Evolutionary conservation across 2,329 filamentous ascomycete species (phyloP), one percentile per base, ranked within the genome.

Genomic region (Fusarium udum): DNA sequence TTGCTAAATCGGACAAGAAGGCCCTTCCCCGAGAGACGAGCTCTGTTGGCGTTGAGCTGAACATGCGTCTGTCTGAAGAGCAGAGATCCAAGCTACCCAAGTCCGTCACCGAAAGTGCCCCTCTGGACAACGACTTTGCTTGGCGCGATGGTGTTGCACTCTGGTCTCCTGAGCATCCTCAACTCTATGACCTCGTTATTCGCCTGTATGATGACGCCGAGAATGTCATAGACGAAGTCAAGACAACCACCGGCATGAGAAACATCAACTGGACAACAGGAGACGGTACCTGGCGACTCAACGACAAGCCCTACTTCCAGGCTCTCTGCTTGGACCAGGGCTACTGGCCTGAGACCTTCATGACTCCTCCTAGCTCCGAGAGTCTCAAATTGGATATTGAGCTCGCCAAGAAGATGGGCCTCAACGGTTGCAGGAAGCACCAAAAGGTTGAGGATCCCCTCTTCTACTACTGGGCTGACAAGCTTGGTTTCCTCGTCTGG

Each of bases 381-480:
- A 83, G 82, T 7, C 78, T 89, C 22, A 85, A 84, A 69, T 61
- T 73, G 1, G 89, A 91, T 73, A 90, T 91, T 66, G 83, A 87
- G 66, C 82, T 90, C 6, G 81, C 84, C 24, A 90, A 90, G 81
- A 83, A 82, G 24, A 89, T 91, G 87, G 89, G 89, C 14, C 89
- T 91, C 82, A 91, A 91, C 76, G 89, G 89, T 4, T 91, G 89
- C 77, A 85, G 89, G 64, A 91, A 91, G 80, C 89, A 91, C 78
- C 89, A 91, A 77, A 91, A 91, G 76, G 87, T 91, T 45, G 89
- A 91, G 79, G 88, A 90, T 55, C 88, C 89, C 0, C 67, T 85
- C 1, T 91, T 91, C 79, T 83, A 88, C 73, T 89, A 91, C 83
- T 90, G 86, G 86, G 89, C 89, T 4, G 88, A 91, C 69, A 84